phyloP scores from a whole-genome alignment of 192 early-diverging fungal genomes.

The Coemansia sp. region DNA sequence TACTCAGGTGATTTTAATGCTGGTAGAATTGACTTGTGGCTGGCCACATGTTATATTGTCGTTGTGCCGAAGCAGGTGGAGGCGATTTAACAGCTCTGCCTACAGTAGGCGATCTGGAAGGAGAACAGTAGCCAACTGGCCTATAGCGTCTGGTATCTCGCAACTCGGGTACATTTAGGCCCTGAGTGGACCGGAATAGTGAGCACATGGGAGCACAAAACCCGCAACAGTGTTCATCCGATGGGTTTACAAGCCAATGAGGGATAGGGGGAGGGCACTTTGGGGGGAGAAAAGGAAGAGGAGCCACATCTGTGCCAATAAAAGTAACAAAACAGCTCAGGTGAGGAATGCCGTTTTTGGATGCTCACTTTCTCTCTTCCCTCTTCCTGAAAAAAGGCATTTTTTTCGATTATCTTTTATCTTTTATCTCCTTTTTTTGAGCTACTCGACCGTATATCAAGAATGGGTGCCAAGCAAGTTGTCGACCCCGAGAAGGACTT shows the following conservation, averaged over 20 bases:
- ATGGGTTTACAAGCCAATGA: not conserved
- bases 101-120: no score
- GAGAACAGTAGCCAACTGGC: not conserved
- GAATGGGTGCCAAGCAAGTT: slow-evolving; percentile 42
- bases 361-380: not conserved
- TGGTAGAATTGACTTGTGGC: not conserved
- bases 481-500: slow-evolving; percentile 52
- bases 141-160: not conserved
- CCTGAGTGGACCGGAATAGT: not conserved
- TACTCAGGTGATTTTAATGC: not conserved
- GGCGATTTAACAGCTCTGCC: not conserved
- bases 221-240: not conserved
- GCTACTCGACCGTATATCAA: not conserved
- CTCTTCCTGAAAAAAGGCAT: not conserved
- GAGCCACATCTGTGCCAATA: not conserved
- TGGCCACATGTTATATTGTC: not conserved
- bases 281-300: not conserved
- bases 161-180: not conserved
- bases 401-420: not conserved
- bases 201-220: not conserved
- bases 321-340: slow-evolving; percentile 1
- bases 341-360: not conserved
- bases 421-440: slow-evolving; percentile 3
- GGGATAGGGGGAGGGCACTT: slow-evolving; percentile 1
- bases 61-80: not conserved